Percentiles rank a stretch among this genome's conserved stretches.
Conservation (phyloP, 768 basidiomycete genomes). For the Kwoniella sp. region DNA sequence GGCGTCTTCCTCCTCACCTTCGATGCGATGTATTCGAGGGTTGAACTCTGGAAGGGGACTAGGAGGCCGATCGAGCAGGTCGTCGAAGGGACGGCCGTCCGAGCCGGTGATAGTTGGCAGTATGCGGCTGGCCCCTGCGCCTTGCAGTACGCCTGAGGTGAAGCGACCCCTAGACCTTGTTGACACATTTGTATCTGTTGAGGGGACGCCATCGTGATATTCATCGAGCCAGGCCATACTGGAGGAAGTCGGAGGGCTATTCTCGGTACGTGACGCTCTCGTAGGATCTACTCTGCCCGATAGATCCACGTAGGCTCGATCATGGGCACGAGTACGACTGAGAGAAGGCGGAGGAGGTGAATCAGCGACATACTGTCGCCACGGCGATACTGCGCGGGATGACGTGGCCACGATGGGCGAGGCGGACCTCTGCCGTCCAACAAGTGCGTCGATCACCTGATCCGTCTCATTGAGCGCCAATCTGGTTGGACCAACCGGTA, state of each 20-base stretch:
- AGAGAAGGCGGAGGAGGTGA: slow-evolving; percentile 6
- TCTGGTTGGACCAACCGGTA: neutral
- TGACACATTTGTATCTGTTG: no score
- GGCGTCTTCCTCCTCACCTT: neutral
- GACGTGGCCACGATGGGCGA: neutral
- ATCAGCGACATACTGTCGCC: no score
- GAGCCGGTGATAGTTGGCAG: slow-evolving; percentile 1
- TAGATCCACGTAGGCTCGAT: no score
- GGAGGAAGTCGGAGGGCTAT: slow-evolving; percentile 1
- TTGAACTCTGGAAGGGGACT: neutral
- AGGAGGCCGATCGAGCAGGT: slow-evolving; percentile 1
- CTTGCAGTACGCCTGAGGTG: neutral
- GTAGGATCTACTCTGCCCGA: neutral
- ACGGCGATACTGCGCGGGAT: no score
- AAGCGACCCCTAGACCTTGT: no score
- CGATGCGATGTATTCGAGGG: neutral
- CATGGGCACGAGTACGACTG: neutral
- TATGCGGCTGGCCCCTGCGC: neutral
- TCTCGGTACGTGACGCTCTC: neutral
- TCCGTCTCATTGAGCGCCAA: neutral
- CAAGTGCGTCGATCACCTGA: neutral
- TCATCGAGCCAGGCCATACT: slow-evolving; percentile 13
- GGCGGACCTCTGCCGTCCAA: neutral
- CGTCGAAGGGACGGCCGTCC: slow-evolving; percentile 5
- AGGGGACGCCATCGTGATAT: neutral